Percentiles rank a stretch among this genome's conserved stretches.
These are phyloP conservation scores for Colletotrichum acutatum DNA, from an alignment of 2,329 filamentous ascomycete species.

Conservation along the genomic window DNA sequence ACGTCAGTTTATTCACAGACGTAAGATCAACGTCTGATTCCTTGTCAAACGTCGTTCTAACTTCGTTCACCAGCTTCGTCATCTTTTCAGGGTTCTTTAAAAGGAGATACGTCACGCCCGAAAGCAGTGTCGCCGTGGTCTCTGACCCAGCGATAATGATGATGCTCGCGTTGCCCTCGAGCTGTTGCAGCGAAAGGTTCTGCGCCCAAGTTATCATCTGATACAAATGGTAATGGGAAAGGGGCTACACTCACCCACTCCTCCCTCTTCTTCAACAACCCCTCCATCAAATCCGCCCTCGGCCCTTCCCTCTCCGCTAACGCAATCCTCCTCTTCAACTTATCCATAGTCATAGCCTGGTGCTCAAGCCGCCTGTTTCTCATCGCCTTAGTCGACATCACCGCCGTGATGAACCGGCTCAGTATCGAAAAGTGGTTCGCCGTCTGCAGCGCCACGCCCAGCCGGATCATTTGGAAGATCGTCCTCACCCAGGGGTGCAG, in stretches of 20 bases:
- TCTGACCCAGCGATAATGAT: conserved; percentile 47
- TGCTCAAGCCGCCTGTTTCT: background rate
- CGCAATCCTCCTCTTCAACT: conserved; percentile 34
- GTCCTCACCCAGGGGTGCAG: conserved; percentile 35
- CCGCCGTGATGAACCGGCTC: background rate
- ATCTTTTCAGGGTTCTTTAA: conserved; percentile 44
- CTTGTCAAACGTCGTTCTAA: conserved; percentile 46
- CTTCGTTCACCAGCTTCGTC: conserved; percentile 48
- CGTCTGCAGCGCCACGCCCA: conserved; percentile 19
- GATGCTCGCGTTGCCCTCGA: conserved; percentile 34
- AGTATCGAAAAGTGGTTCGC: conserved; percentile 15
- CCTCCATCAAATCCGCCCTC: conserved; percentile 32
- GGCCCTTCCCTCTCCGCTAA: conserved; percentile 14
- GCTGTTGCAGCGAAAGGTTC: conserved; percentile 23
- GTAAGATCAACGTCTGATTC: conserved; percentile 50
- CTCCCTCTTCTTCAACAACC: conserved; percentile 33
- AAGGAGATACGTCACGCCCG: conserved; percentile 43
- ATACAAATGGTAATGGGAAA: too few relatives aligned
- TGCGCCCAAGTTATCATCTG: background rate
- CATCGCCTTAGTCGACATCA: conserved; percentile 13
- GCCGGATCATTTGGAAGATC: conserved; percentile 7
- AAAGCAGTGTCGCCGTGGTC: conserved; percentile 47
- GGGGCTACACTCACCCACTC: conserved; percentile 25
- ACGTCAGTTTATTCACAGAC: conserved; percentile 45
- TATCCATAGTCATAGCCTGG: conserved; percentile 8